Percentiles rank a stretch among this genome's conserved stretches.
These are phyloP conservation scores for Aspergillus puulaauensis DNA, from an alignment of 2,329 filamentous ascomycete species.

Conservation along the genomic window DNA sequence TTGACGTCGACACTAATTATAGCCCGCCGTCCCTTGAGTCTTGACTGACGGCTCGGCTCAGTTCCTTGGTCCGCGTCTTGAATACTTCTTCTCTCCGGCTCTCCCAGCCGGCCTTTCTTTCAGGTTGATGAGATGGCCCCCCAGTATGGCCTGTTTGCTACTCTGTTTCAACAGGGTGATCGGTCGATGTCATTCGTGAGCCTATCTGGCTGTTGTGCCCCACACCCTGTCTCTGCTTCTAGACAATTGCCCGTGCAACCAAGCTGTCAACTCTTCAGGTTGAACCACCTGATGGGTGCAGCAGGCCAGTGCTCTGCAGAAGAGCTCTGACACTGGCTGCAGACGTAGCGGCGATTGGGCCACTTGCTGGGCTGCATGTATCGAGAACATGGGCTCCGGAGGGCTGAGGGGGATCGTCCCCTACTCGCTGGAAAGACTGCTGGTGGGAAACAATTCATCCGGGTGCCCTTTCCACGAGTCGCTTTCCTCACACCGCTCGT, in stretches of 20 bases:
- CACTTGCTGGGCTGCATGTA: neutral
- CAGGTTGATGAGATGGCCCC: neutral
- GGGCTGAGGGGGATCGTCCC: neutral
- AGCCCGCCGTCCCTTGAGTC: neutral
- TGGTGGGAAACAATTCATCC: neutral
- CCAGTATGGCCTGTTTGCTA: too few species aligned
- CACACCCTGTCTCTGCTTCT: neutral
- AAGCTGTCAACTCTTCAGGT: neutral
- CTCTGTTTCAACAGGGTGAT: too few species aligned
- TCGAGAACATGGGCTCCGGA: neutral
- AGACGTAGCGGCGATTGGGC: neutral
- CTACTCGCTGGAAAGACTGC: too few species aligned
- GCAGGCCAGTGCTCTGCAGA: conserved; percentile 11
- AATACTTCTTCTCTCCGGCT: neutral
- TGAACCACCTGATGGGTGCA: conserved; percentile 1
- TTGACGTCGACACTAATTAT: neutral
- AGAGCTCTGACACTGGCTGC: conserved; percentile 15
- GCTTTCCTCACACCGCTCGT: neutral
- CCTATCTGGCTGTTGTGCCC: too few species aligned
- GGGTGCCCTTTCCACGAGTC: too few species aligned
- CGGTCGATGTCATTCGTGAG: too few species aligned
- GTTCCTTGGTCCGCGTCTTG: neutral
- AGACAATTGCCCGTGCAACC: neutral
- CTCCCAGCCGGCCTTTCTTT: neutral
- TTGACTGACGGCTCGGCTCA: neutral